A percentile compares a stretch with the other conserved stretches of the same genome.
phyloP scores from a whole-genome alignment of 1,284 basidiomycete genomes.

The Ustilago vetiveriae region DNA sequence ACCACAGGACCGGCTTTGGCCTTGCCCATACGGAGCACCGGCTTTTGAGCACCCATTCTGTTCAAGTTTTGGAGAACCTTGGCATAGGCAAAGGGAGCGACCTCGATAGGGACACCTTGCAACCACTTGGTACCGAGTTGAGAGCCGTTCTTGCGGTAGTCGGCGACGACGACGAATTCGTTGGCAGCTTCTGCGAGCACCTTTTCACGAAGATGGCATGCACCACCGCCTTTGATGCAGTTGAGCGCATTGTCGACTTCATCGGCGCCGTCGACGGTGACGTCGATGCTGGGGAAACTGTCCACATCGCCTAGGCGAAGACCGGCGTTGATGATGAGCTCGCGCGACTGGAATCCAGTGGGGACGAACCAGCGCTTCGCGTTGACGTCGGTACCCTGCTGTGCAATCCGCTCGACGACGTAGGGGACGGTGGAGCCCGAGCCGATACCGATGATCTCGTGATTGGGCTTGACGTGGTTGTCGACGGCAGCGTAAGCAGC shows the following conservation, averaged over 20 bases:
- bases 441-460: constrained; percentile 75
- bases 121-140: constrained; percentile 84
- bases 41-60: constrained; percentile 55
- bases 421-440: constrained; percentile 93
- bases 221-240: constrained; percentile 97
- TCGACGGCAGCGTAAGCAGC: constrained; percentile 96
- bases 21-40: constrained; percentile 62
- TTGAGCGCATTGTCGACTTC: constrained; percentile 90
- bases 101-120: constrained; percentile 93
- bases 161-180: constrained; percentile 88
- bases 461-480: constrained; percentile 81
- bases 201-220: constrained; percentile 95
- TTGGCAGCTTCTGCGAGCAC: constrained; percentile 93
- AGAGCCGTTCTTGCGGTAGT: constrained; percentile 83
- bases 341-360: constrained; percentile 89
- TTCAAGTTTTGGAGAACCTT: constrained; percentile 70
- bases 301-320: constrained; percentile 85
- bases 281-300: constrained; percentile 80
- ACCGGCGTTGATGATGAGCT: constrained; percentile 83
- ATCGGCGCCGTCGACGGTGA: constrained; percentile 96
- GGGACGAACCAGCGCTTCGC: constrained; percentile 69
- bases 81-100: constrained; percentile 93
- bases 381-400: constrained; percentile 83
- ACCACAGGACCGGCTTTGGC: constrained; percentile 90
- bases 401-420: constrained; percentile 91